A percentile compares a stretch with the other conserved stretches of the same genome.
These are phyloP conservation scores for Platismatia glauca DNA, from an alignment of 495 filamentous ascomycete species.

Conservation along the genomic window DNA sequence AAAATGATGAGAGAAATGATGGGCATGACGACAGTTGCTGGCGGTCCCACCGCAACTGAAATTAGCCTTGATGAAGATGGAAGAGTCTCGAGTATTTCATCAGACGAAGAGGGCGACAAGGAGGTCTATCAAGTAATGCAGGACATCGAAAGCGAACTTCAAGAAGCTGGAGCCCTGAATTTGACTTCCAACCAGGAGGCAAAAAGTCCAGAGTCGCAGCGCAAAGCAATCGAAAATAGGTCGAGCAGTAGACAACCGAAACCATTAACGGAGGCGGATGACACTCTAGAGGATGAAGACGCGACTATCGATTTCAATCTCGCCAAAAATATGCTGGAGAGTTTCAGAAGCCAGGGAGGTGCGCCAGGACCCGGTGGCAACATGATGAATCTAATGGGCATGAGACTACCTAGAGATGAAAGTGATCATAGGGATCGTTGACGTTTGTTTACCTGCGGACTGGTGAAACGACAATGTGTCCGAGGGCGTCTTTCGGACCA, in stretches of 20 bases:
- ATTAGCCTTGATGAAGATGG: background rate
- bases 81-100: background rate
- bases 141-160: slow-evolving; percentile 76
- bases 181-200: slow-evolving; percentile 27
- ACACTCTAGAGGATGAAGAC: slow-evolving; percentile 34
- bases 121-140: slow-evolving; percentile 64
- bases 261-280: slow-evolving; percentile 17
- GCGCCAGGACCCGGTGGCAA: slow-evolving; percentile 79
- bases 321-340: slow-evolving; percentile 84
- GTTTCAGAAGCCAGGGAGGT: slow-evolving; percentile 80
- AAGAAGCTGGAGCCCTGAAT: slow-evolving; percentile 62
- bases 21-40: slow-evolving; percentile 42
- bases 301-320: slow-evolving; percentile 78
- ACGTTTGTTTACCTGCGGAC: background rate
- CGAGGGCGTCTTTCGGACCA: slow-evolving; percentile 5
- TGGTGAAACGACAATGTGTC: background rate
- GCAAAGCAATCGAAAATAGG: slow-evolving; percentile 25
- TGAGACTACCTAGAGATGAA: slow-evolving; percentile 31
- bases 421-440: background rate
- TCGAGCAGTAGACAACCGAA: slow-evolving; percentile 10
- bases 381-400: slow-evolving; percentile 73
- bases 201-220: slow-evolving; percentile 5
- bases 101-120: slow-evolving; percentile 51
- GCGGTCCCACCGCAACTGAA: background rate
- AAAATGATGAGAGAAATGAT: slow-evolving; percentile 93